Evolutionary conservation across 2,329 filamentous ascomycete species (phyloP).

Genomic region (Colletotrichum lentis): DNA sequence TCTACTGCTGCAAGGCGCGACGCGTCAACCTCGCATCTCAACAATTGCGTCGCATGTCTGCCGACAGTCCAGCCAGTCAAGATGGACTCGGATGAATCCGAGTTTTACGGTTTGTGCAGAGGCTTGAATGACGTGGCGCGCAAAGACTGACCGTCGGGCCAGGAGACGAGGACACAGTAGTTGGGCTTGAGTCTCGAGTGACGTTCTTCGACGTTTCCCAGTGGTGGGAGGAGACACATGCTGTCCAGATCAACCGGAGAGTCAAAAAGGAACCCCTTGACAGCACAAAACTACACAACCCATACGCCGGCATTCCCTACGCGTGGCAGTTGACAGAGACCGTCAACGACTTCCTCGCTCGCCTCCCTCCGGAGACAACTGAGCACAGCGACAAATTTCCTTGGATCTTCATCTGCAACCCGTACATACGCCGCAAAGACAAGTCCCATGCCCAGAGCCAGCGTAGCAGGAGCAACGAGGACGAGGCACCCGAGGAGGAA

Average conservation of each 20-base stretch:
- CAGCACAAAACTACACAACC: constrained; percentile 60
- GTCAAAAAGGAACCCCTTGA: constrained; percentile 15
- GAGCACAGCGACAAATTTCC: constrained; percentile 54
- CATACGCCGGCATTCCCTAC: constrained; percentile 61
- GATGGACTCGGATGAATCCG: constrained; percentile 39
- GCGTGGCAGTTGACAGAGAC: constrained; percentile 73
- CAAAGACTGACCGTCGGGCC: constrained; percentile 9
- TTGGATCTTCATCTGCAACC: constrained; percentile 81
- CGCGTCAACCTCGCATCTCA: background rate
- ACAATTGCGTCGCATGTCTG: no score
- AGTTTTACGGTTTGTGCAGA: constrained; percentile 40
- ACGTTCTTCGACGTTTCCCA: constrained; percentile 57
- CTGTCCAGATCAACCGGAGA: constrained; percentile 19
- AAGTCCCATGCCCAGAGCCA: constrained; percentile 49
- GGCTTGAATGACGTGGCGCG: constrained; percentile 21
- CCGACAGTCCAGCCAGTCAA: background rate
- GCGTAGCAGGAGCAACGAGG: constrained; percentile 54
- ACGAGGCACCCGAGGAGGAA: constrained; percentile 58
- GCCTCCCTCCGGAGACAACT: constrained; percentile 73
- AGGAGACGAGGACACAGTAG: constrained; percentile 65
- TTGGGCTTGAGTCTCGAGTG: constrained; percentile 59
- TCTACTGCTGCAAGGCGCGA: background rate
- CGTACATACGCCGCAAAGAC: constrained; percentile 55
- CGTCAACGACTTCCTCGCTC: constrained; percentile 69
- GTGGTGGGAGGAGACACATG: constrained; percentile 56